phyloP scores from a whole-genome alignment of 805 yeast species.

The Candida insectorum region DNA sequence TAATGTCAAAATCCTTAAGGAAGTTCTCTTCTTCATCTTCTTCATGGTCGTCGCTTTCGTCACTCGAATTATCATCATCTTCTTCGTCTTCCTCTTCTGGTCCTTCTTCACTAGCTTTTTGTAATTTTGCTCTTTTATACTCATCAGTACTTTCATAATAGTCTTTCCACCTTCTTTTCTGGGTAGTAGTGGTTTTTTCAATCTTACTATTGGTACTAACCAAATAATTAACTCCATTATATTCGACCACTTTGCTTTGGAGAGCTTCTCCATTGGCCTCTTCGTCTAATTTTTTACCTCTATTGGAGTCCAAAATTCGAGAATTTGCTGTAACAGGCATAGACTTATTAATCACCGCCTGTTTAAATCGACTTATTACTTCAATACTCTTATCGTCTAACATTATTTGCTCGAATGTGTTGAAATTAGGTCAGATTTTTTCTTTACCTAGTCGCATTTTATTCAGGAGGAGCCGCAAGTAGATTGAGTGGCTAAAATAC shows the following conservation, averaged over 20 bases:
- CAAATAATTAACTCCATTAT: conserved; percentile 31
- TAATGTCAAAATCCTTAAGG: conserved; percentile 25
- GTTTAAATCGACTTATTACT: conserved; percentile 35
- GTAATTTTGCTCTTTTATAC: conserved; percentile 8
- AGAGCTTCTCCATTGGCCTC: conserved; percentile 17
- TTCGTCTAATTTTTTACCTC: conserved; percentile 30
- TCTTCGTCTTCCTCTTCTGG: conserved; percentile 14
- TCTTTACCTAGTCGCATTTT: too few species aligned
- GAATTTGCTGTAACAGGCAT: conserved; percentile 10
- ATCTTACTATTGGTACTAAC: conserved; percentile 36
- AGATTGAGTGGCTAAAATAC: neutral
- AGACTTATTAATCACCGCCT: conserved; percentile 20
- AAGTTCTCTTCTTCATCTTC: conserved; percentile 24
- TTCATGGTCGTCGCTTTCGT: conserved; percentile 12
- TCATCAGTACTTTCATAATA: conserved; percentile 13
- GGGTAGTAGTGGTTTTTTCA: conserved; percentile 22
- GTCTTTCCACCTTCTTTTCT: conserved; percentile 37
- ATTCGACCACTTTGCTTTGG: conserved; percentile 35
- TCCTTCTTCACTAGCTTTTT: conserved; percentile 9
- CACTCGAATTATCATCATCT: conserved; percentile 12
- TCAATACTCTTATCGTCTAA: conserved; percentile 35
- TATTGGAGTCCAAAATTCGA: conserved; percentile 16
- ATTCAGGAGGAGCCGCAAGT: too few species aligned
- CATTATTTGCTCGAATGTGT: too few species aligned
- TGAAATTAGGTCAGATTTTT: too few species aligned